phyloP scores from a whole-genome alignment of 306 rosid species.

The Urtica urens region DNA sequence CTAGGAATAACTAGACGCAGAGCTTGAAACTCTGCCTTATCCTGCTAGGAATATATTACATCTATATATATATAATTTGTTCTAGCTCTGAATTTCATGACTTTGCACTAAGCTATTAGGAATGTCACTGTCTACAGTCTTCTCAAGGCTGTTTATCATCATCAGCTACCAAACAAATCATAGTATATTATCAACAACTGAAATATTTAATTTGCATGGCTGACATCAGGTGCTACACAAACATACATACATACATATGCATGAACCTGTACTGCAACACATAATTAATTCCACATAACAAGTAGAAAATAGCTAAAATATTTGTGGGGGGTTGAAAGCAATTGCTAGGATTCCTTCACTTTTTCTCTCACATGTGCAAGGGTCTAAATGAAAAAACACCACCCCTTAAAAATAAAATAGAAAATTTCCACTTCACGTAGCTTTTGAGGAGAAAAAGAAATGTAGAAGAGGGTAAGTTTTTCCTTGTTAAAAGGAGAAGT shows the following conservation, averaged over 20 bases:
- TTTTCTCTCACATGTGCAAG: constrained; percentile 15
- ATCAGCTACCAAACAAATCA: background rate
- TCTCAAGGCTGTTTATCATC: background rate
- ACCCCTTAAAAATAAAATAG: constrained; percentile 37
- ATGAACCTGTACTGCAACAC: background rate
- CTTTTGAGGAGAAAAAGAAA: constrained; percentile 9
- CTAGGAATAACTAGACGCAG: no score
- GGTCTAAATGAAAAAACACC: constrained; percentile 32
- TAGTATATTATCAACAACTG: background rate
- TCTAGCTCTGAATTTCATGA: no score
- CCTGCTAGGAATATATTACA: no score
- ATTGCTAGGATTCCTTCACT: constrained; percentile 11
- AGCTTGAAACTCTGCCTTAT: no score
- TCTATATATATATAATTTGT: no score
- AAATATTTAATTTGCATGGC: background rate
- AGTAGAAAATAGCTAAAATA: background rate
- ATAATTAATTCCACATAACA: background rate
- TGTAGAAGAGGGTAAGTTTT: constrained; percentile 6
- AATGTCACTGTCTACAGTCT: background rate
- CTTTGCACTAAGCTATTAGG: no score
- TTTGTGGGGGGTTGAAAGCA: background rate
- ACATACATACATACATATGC: background rate
- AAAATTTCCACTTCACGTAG: constrained; percentile 16
- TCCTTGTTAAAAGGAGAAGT: constrained; percentile 6
- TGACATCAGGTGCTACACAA: constrained; percentile 2